A percentile compares a stretch with the other conserved stretches of the same genome.
phyloP scores from a whole-genome alignment of 441 rosid genomes.

The Erodium texanum region DNA sequence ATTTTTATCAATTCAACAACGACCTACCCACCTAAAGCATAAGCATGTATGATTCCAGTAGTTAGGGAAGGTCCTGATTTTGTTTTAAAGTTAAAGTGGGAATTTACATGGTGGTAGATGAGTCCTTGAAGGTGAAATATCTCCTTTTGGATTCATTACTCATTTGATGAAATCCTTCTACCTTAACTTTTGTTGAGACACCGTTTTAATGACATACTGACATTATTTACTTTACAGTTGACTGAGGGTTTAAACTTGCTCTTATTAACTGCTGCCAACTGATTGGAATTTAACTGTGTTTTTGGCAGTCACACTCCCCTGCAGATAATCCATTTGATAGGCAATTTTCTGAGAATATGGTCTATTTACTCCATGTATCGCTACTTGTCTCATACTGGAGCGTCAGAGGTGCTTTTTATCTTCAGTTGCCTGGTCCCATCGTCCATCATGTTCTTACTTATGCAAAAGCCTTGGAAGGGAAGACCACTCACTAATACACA shows the following conservation, averaged over 20 bases:
- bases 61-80: background rate
- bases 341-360: constrained; percentile 87
- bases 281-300: constrained; percentile 7
- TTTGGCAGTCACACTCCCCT: constrained; percentile 60
- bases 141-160: background rate
- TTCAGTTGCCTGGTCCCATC: constrained; percentile 80
- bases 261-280: background rate
- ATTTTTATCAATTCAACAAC: background rate
- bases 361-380: constrained; percentile 80
- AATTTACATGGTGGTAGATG: background rate
- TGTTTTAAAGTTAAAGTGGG: background rate
- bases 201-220: background rate
- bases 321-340: constrained; percentile 67
- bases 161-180: background rate
- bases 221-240: background rate
- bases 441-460: constrained; percentile 47
- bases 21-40: background rate
- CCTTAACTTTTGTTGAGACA: background rate
- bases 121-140: background rate
- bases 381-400: constrained; percentile 69
- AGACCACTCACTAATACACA: constrained; percentile 79
- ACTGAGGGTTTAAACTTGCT: background rate
- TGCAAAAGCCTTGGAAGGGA: constrained; percentile 98
- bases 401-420: constrained; percentile 71
- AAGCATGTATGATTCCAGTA: background rate